Evolutionary conservation across 1,284 basidiomycete genomes (phyloP).

Genomic region (Fistulinella cinereoalba): DNA sequence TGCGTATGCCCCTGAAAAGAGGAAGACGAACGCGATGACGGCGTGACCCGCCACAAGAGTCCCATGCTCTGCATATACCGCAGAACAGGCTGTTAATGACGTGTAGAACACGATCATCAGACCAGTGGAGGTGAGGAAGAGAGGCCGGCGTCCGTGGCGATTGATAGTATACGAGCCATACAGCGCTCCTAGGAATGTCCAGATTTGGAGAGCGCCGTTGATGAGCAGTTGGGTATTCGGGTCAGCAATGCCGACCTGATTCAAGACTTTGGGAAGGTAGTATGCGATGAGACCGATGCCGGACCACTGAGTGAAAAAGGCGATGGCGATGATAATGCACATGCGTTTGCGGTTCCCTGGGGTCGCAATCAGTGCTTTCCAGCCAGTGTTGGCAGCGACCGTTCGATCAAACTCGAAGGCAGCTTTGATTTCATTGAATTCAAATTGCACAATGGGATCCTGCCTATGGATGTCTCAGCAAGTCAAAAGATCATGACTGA

Average conservation of each 20-base stretch:
- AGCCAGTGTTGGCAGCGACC: neutral
- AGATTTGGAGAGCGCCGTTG: constrained; percentile 71
- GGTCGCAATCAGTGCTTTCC: neutral
- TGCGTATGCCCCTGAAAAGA: constrained; percentile 60
- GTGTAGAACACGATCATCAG: neutral
- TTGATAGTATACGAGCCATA: constrained; percentile 55
- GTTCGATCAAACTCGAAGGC: constrained; percentile 44
- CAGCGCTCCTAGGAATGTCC: constrained; percentile 64
- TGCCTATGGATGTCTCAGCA: constrained; percentile 55
- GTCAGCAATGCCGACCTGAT: constrained; percentile 59
- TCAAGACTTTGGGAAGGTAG: constrained; percentile 70
- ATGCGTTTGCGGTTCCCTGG: constrained; percentile 53
- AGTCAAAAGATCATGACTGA: neutral
- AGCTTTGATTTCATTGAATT: constrained; percentile 72
- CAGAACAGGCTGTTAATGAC: constrained; percentile 42
- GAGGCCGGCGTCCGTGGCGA: constrained; percentile 17
- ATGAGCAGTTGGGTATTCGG: constrained; percentile 48
- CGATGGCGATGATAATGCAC: constrained; percentile 62
- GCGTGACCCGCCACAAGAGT: constrained; percentile 50
- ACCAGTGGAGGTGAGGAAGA: neutral
- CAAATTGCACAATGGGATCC: constrained; percentile 66
- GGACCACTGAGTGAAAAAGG: constrained; percentile 70
- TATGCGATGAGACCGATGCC: constrained; percentile 40
- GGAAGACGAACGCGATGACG: constrained; percentile 73
- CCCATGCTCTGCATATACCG: constrained; percentile 48